Base-by-base conservation (phyloP, 495 filamentous ascomycete genomes). In the Penicillium soppii region DNA sequence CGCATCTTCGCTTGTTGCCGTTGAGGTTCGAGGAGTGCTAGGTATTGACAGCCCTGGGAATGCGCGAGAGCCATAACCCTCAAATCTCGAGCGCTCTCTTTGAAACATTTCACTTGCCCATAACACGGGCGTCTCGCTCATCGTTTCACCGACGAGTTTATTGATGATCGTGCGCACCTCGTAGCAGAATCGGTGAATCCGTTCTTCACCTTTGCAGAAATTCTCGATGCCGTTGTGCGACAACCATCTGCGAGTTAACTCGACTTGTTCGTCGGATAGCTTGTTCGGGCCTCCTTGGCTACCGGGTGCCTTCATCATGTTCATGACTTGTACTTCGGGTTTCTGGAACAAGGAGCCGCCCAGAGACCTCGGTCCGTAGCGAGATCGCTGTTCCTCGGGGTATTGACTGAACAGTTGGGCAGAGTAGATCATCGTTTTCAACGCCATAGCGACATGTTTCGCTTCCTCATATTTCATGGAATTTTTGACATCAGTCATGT, bases 271-370 rank as follows among this genome's bases (percentile, higher is more conserved):
- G 63, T 98, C 94, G n/a, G 89, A 90, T 9, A 98, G 81, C 64
- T 98, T 98, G 67, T 92, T 94, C 2, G 89, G 87, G 0, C 94
- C 92, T 35, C 90, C 94, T 56, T 96, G 89, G 30, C 90, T 91
- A 26, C 84, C 83, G 1, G 82, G 72, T 10, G 91, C 91, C 20
- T 90, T 89, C 67, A 98, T 83, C 15, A 95, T 78, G 50, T 96
- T 91, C 66, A 97, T 80, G 35, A 91, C 79, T 58, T 97, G 92
- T 6, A 88, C 80, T 65, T 96, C 91, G 1, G 89, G 90, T 58
- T 89, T 85, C 51, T 91, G 82, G 13, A 95, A 82, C 44, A 94
- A 83, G 25, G 80, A 87, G 7, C 82, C 81, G 7, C 71, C 71
- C 7, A 74, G 55, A 10, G 70, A 65, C 13, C 67, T 62, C 2